Conservation (phyloP, 768 basidiomycete genomes). For the Chalciporus chontae region DNA sequence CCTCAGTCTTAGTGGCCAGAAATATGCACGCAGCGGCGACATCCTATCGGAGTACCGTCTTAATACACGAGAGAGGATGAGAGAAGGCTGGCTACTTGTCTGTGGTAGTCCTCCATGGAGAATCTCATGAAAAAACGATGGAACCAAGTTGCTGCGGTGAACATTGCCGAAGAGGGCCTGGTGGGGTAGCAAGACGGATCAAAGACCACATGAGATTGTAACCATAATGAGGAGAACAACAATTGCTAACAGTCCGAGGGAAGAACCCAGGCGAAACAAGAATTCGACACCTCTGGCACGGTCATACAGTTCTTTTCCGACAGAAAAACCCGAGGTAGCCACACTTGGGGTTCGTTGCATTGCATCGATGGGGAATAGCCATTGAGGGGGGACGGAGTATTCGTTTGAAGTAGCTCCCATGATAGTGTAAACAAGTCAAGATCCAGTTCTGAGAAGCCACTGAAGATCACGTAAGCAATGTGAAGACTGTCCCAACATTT, state of each 20-base stretch:
- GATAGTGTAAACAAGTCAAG: constrained; percentile 6
- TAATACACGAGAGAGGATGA: constrained; percentile 7
- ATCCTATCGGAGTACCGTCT: constrained; percentile 44
- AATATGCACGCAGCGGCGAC: constrained; percentile 86
- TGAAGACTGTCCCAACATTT: too few species aligned
- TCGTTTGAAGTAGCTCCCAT: constrained; percentile 25
- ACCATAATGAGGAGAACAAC: constrained; percentile 5
- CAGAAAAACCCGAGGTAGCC: constrained; percentile 39
- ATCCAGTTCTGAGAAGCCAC: constrained; percentile 15
- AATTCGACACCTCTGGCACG: constrained; percentile 82
- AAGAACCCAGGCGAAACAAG: constrained; percentile 76
- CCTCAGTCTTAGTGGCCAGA: constrained; percentile 88
- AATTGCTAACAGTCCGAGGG: constrained; percentile 65
- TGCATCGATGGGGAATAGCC: constrained; percentile 65
- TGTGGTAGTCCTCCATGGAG: constrained; percentile 82
- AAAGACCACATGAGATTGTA: constrained; percentile 9
- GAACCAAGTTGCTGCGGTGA: constrained; percentile 87
- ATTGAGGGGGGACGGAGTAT: constrained; percentile 46
- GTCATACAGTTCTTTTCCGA: constrained; percentile 73
- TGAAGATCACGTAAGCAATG: constrained; percentile 24
- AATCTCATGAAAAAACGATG: constrained; percentile 90
- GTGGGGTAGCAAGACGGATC: constrained; percentile 9
- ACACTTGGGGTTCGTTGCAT: constrained; percentile 57
- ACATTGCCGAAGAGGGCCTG: constrained; percentile 79
- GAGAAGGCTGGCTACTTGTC: constrained; percentile 40